These are phyloP conservation scores for Eragrostis tef DNA, from an alignment of 202 grass and related monocot genomes.

Conservation along the genomic window DNA sequence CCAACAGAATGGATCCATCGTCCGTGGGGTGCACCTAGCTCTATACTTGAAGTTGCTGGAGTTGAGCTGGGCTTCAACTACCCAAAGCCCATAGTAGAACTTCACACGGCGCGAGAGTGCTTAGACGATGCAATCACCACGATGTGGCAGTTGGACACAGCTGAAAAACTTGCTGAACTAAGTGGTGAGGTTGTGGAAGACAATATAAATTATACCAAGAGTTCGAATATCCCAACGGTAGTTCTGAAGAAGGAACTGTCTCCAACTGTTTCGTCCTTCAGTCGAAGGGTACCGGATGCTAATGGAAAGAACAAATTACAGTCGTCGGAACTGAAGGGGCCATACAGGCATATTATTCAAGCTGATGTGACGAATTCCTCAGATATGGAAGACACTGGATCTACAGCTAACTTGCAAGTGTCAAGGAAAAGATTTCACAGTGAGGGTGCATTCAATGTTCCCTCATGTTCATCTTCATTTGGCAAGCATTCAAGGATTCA, in stretches of 20 bases:
- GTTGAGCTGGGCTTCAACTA: constrained; percentile 84
- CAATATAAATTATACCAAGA: constrained; percentile 69
- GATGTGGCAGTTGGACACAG: constrained; percentile 85
- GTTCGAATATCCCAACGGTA: constrained; percentile 75
- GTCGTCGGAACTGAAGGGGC: constrained; percentile 41
- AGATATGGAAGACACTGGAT: constrained; percentile 55
- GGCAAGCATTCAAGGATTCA: constrained; percentile 48
- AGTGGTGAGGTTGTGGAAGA: constrained; percentile 81
- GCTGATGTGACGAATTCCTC: constrained; percentile 41
- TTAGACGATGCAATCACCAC: constrained; percentile 74
- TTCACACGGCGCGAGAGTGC: constrained; percentile 59
- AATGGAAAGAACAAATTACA: constrained; percentile 35
- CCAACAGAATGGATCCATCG: constrained; percentile 88
- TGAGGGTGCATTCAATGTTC: constrained; percentile 53
- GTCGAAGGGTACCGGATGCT: constrained; percentile 57
- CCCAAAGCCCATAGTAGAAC: constrained; percentile 77
- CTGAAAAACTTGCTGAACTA: constrained; percentile 57
- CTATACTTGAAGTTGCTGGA: constrained; percentile 72
- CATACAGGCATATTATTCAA: constrained; percentile 35
- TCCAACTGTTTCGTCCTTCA: constrained; percentile 44
- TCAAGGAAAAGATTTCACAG: constrained; percentile 71
- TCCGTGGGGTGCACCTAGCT: constrained; percentile 80
- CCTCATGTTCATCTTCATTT: constrained; percentile 52
- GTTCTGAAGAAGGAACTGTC: constrained; percentile 63
- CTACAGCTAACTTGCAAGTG: constrained; percentile 65